phyloP scores from a whole-genome alignment of 192 early-diverging fungal genomes.

The Umbelopsis vinacea region DNA sequence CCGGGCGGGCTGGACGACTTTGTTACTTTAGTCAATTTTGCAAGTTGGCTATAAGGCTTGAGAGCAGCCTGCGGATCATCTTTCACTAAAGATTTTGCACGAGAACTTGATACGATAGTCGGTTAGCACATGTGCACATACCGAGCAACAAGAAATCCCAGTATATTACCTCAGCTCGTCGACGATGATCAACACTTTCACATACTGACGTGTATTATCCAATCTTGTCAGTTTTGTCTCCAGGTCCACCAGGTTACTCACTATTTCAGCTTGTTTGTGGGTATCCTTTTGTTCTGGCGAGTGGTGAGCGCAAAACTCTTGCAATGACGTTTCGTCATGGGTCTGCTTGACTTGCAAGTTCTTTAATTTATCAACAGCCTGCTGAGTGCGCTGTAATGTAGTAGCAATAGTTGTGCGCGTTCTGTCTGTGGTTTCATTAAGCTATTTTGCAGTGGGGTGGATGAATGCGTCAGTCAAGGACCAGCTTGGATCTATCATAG shows the following conservation, averaged over 20 bases:
- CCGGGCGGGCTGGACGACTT: conserved; percentile 2
- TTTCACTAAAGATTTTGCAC: conserved; percentile 43
- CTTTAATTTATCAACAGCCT: background rate
- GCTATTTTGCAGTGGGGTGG: background rate
- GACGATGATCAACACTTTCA: conserved; percentile 45
- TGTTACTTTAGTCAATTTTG: conserved; percentile 37
- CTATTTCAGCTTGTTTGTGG: background rate
- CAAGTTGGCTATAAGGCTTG: conserved; percentile 47
- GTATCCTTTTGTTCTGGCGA: background rate
- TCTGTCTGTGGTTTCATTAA: background rate
- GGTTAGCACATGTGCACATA: conserved; percentile 18
- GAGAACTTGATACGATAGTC: conserved; percentile 23
- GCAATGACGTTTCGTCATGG: background rate
- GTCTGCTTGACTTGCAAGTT: background rate
- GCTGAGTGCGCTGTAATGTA: conserved; percentile 3
- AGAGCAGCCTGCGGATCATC: conserved; percentile 43
- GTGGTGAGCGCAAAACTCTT: background rate
- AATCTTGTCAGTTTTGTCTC: conserved; percentile 4
- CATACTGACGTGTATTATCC: conserved; percentile 35
- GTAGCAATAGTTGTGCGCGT: background rate
- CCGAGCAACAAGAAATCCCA: background rate
- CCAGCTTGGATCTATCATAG: background rate
- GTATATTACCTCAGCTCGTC: conserved; percentile 50
- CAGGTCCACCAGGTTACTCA: conserved; percentile 7
- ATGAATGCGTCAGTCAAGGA: background rate